A percentile compares a stretch with the other conserved stretches of the same genome.
Evolutionary conservation across 169 alveolate species (phyloP).

Genomic region (Ichthyophthirius multifiliis): DNA sequence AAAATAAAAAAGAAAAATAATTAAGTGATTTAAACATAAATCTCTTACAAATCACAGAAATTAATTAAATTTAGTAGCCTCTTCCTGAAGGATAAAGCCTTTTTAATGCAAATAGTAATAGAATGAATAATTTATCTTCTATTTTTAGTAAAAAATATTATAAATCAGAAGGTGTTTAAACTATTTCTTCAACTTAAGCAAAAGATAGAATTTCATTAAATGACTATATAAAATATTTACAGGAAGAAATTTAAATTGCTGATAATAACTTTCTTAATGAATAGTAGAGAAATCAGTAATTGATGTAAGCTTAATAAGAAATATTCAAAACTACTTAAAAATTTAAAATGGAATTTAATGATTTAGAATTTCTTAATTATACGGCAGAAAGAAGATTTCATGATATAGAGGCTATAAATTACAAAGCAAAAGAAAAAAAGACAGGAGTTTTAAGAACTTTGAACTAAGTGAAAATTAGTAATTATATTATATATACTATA

Average conservation of each 20-base stretch:
- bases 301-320: not conserved
- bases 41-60: not conserved
- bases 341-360: not conserved
- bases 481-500: not conserved
- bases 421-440: not conserved
- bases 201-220: not conserved
- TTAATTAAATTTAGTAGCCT: not conserved
- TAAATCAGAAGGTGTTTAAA: not conserved
- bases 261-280: not conserved
- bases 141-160: slow-evolving; percentile 1
- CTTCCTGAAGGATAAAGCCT: not conserved
- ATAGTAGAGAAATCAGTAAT: not conserved
- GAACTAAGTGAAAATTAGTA: not conserved
- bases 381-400: slow-evolving; percentile 5
- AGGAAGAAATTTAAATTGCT: not conserved
- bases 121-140: not conserved
- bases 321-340: not conserved
- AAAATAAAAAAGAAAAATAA: not conserved
- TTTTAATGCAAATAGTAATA: not conserved
- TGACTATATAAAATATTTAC: not conserved
- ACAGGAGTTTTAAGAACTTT: not conserved
- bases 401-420: not conserved
- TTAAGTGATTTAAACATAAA: not conserved
- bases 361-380: not conserved
- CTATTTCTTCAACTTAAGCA: not conserved